Evolutionary conservation across 2,329 filamentous ascomycete genomes (phyloP), one percentile per base, ranked within the genome.

Genomic region (Tolypocladium inflatum): DNA sequence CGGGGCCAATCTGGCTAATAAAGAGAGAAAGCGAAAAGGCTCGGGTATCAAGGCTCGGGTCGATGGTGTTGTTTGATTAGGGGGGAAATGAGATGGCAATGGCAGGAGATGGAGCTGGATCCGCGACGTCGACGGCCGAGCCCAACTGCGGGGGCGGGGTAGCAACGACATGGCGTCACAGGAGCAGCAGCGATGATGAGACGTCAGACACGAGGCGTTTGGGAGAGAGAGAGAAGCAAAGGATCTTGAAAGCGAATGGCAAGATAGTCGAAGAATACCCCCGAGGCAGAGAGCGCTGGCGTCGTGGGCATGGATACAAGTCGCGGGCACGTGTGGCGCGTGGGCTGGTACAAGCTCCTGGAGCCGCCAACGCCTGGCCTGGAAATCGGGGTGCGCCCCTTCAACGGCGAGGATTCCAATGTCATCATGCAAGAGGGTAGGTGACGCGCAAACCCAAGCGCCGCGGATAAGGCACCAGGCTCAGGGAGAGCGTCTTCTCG

Each of bases 111-210:
- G 48, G 26, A 51, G 48, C 26, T 35, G 45, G 26, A 50, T n/a
- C 26, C 26, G 45, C 45, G 48, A 51, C 17, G 48, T 35, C 48
- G 26, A 21, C 3, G 48, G 48, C 30, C 6, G 48, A 35, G 58
- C 55, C 57, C 39, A 57, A 58, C 59, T 59, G 60, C 60, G 60
- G 60, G 59, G 60, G 60, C 57, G 60, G 60, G 60, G 57, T 45
- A 57, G 21, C 56, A 41, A 37, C 37, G 8, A 21, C 21, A 54
- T 48, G 48, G 43, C 51, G 56, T 54, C 48, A 57, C 56, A n/a
- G 30, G 13, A 41, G 21, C 13, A 55, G 23, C 37, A 42, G 19
- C n/a, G 21, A 55, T 21, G 5, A 35, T 23, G 2, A 54, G 21
- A 54, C 17, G 19, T 4, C 48, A 52, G 35, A 51, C 48, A 51